phyloP scores from a whole-genome alignment of 2,329 filamentous ascomycete species.

The Fusarium sp. region DNA sequence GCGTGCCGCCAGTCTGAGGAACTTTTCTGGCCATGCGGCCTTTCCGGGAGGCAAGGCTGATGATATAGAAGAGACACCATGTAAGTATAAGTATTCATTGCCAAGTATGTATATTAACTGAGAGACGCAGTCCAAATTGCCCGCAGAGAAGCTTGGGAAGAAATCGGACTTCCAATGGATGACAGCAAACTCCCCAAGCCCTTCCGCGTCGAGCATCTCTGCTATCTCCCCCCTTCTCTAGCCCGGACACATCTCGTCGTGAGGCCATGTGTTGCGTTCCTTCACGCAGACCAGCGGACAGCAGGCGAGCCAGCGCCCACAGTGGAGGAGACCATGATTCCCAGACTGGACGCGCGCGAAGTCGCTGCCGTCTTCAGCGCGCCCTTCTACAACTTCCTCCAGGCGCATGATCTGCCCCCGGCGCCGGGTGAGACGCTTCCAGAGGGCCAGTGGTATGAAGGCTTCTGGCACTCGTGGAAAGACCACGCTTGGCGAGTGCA shows the following conservation, averaged over 20 bases:
- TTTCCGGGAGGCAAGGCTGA: constrained; percentile 83
- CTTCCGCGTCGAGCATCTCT: constrained; percentile 88
- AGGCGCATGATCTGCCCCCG: constrained; percentile 64
- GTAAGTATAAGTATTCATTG: constrained; percentile 58
- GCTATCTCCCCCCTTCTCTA: constrained; percentile 80
- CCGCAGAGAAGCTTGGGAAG: constrained; percentile 88
- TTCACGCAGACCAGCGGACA: constrained; percentile 69
- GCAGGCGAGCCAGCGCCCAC: constrained; percentile 51
- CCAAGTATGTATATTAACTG: not conserved
- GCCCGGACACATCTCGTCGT: constrained; percentile 80
- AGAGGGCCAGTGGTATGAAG: constrained; percentile 82
- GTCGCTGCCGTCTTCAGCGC: constrained; percentile 95
- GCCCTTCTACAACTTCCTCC: constrained; percentile 85
- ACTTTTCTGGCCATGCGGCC: constrained; percentile 86
- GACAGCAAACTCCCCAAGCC: constrained; percentile 76
- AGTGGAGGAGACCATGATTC: constrained; percentile 78
- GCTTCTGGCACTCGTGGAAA: constrained; percentile 83
- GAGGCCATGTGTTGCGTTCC: constrained; percentile 79
- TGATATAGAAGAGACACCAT: constrained; percentile 66
- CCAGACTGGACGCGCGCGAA: constrained; percentile 85
- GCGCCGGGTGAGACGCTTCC: constrained; percentile 53
- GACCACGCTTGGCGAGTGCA: constrained; percentile 84
- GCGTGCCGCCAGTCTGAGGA: constrained; percentile 71
- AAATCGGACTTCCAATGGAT: constrained; percentile 86
- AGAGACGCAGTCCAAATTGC: constrained; percentile 78